phyloP scores from a whole-genome alignment of 2,329 filamentous ascomycete species.

The Gyromitra esculenta region DNA sequence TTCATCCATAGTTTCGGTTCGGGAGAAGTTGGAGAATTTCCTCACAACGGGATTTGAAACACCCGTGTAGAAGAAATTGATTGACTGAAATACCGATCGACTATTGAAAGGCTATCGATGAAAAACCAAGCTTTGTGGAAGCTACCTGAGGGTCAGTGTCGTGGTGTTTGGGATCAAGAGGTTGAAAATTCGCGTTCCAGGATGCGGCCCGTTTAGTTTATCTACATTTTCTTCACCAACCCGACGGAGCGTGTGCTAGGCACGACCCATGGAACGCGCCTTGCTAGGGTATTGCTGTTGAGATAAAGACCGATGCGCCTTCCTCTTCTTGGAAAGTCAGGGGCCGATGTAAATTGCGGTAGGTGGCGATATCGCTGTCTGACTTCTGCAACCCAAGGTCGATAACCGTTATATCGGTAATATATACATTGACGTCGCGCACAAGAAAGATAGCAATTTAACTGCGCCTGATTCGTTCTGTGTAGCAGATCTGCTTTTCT shows the following conservation, averaged over 20 bases:
- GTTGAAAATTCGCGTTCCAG: constrained; percentile 7
- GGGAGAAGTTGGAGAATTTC: not conserved
- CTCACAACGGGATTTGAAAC: not conserved
- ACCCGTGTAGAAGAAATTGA: not conserved
- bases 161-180: constrained; percentile 11
- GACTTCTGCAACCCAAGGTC: not conserved
- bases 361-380: constrained; percentile 4
- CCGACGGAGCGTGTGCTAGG: constrained; percentile 17
- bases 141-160: not conserved
- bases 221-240: constrained; percentile 23
- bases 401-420: not conserved
- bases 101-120: not conserved
- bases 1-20: constrained; percentile 22
- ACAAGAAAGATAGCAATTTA: too few species aligned
- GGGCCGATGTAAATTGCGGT: constrained; percentile 11
- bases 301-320: constrained; percentile 34
- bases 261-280: constrained; percentile 6
- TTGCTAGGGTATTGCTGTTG: constrained; percentile 16
- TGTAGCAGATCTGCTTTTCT: too few species aligned
- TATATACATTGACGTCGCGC: not conserved
- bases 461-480: too few species aligned
- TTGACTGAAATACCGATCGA: not conserved
- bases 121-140: not conserved
- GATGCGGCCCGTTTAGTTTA: constrained; percentile 27
- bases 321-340: constrained; percentile 22